phyloP scores from a whole-genome alignment of 2,329 filamentous ascomycete species.

The Curvularia verruculosa region DNA sequence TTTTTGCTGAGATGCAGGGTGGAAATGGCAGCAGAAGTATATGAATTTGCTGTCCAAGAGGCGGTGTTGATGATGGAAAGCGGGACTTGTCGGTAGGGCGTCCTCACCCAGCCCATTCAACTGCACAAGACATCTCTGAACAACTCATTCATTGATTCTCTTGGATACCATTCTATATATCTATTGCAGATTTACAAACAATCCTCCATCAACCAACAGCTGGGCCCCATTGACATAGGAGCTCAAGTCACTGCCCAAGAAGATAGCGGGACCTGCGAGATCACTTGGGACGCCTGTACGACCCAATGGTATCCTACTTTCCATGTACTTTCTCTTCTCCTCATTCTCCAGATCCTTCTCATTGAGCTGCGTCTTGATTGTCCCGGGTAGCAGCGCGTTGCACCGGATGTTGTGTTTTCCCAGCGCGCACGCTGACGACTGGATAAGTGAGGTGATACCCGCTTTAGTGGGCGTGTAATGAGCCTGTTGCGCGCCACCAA shows the following conservation, averaged over 20 bases:
- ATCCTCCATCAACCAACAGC: conserved; percentile 82
- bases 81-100: not conserved
- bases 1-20: not conserved
- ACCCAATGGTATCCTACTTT: conserved; percentile 76
- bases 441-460: conserved; percentile 79
- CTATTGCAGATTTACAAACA: conserved; percentile 78
- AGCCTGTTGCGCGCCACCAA: conserved; percentile 77
- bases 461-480: conserved; percentile 90
- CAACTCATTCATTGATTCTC: not conserved
- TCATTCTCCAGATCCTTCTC: conserved; percentile 79
- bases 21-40: not conserved
- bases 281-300: conserved; percentile 60
- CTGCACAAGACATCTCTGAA: not conserved
- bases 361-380: conserved; percentile 82
- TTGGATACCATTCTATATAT: not conserved
- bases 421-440: conserved; percentile 79
- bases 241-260: conserved; percentile 76
- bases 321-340: conserved; percentile 76
- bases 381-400: conserved; percentile 83
- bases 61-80: not conserved
- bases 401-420: conserved; percentile 78
- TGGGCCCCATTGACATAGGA: conserved; percentile 72
- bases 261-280: conserved; percentile 82
- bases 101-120: not conserved
- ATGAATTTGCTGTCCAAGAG: not conserved